Evolutionary conservation across 257 asterid species (phyloP).

Genomic region (Petunia secreta): DNA sequence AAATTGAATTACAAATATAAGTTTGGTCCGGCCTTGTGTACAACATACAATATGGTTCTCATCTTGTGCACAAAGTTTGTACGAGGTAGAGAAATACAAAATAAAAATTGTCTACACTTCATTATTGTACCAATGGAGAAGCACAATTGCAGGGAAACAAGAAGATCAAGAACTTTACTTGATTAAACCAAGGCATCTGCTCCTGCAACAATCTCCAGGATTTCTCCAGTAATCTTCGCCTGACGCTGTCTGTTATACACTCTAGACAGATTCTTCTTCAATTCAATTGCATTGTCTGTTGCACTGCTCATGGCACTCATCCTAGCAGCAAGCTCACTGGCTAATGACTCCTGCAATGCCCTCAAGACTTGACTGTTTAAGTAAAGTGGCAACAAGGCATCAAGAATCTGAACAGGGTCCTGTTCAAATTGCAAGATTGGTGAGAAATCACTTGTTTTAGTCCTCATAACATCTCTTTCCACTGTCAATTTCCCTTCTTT

Average conservation of each 20-base stretch:
- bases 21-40: constrained; percentile 29
- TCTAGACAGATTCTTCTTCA: constrained; percentile 62
- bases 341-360: constrained; percentile 81
- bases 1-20: constrained; percentile 35
- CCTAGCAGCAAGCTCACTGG: constrained; percentile 92
- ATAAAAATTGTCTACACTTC: constrained; percentile 38
- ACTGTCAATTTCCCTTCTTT: constrained; percentile 84
- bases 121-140: constrained; percentile 44
- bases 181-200: constrained; percentile 59
- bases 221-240: constrained; percentile 91
- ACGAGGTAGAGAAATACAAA: constrained; percentile 44
- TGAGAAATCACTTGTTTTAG: constrained; percentile 63
- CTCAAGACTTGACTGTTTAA: constrained; percentile 88
- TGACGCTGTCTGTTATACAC: constrained; percentile 82
- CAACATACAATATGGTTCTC: constrained; percentile 48
- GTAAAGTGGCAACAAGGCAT: constrained; percentile 83
- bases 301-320: constrained; percentile 96
- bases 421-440: constrained; percentile 90
- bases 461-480: constrained; percentile 73
- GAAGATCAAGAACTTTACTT: not conserved
- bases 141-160: constrained; percentile 29
- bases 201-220: constrained; percentile 93
- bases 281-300: constrained; percentile 68
- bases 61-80: constrained; percentile 40
- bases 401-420: constrained; percentile 90